These are phyloP conservation scores for Aspergillus sp. DNA, from an alignment of 2,329 filamentous ascomycete species.

Conservation along the genomic window DNA sequence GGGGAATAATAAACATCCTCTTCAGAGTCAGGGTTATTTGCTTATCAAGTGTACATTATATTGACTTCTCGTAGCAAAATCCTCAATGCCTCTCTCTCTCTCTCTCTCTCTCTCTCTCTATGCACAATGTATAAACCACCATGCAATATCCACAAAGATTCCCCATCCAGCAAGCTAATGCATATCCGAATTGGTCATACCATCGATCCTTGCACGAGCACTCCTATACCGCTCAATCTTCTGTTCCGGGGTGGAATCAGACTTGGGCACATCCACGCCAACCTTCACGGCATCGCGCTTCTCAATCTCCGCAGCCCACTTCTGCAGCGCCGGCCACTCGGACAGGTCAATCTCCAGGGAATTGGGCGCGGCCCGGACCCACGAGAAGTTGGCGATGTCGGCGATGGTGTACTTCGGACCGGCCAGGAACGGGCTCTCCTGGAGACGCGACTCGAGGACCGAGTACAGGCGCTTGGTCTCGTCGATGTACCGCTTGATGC, in stretches of 20 bases:
- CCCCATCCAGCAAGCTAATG: too few species aligned
- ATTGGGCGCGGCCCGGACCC: conserved; percentile 24
- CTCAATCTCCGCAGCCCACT: conserved; percentile 21
- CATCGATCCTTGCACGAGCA: conserved; percentile 13
- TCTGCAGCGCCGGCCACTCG: conserved; percentile 23
- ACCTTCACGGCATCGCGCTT: conserved; percentile 21
- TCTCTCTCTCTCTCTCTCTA: too few species aligned
- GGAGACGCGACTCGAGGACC: conserved; percentile 37
- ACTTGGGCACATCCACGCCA: conserved; percentile 11
- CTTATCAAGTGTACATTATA: too few species aligned
- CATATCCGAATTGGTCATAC: conserved; percentile 13
- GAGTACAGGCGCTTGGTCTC: conserved; percentile 41
- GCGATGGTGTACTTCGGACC: conserved; percentile 41
- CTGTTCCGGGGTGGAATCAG: conserved; percentile 2
- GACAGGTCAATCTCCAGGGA: conserved; percentile 20
- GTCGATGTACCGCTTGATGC: conserved; percentile 39
- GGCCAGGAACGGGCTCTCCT: conserved; percentile 35
- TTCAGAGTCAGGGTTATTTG: too few species aligned
- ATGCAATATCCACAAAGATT: too few species aligned
- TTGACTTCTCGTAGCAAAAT: too few species aligned
- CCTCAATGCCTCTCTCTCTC: too few species aligned
- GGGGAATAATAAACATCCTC: too few species aligned
- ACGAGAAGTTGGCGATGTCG: conserved; percentile 38
- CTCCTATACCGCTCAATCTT: conserved; percentile 7
- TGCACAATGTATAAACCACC: too few species aligned